A percentile compares a stretch with the other conserved stretches of the same genome.
Evolutionary conservation across 129 eudicot genomes (phyloP).

Genomic region (Helianthus annuus): DNA sequence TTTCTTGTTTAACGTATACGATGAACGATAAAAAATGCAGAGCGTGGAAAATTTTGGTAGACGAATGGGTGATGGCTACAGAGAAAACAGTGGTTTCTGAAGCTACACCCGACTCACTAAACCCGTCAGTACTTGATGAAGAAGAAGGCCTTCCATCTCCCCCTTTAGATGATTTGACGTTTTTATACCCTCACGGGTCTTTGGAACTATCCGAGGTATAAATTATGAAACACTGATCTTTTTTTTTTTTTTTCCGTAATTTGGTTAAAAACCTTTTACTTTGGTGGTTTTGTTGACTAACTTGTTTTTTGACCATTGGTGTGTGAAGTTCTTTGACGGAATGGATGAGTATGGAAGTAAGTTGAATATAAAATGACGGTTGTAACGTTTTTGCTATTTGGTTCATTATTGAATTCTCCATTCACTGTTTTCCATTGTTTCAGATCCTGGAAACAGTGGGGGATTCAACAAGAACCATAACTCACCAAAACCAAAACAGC

Average conservation of each 20-base stretch:
- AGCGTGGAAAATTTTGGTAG: conserved; percentile 72
- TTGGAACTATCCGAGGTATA: conserved; percentile 66
- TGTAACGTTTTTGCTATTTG: conserved; percentile 43
- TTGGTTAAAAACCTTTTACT: not conserved
- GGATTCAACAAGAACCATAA: conserved; percentile 64
- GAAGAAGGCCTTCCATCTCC: conserved; percentile 94
- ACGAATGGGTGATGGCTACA: conserved; percentile 60
- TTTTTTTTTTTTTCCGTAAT: not conserved
- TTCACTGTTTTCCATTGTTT: conserved; percentile 43
- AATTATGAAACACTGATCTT: not conserved
- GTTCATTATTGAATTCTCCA: conserved; percentile 50
- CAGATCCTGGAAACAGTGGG: conserved; percentile 79
- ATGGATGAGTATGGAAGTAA: conserved; percentile 88
- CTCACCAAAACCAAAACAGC: conserved; percentile 33
- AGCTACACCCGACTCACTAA: conserved; percentile 61
- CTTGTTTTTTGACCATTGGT: conserved; percentile 10
- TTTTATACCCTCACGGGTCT: no score
- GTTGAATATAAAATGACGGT: conserved; percentile 39
- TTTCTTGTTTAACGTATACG: conserved; percentile 10
- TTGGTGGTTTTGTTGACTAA: conserved; percentile 22
- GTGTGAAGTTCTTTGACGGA: conserved; percentile 76
- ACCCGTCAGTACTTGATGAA: conserved; percentile 68
- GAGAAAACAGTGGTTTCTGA: conserved; percentile 44
- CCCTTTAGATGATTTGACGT: conserved; percentile 71
- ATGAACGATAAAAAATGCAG: conserved; percentile 39